Evolutionary conservation across 2,329 filamentous ascomycete genomes (phyloP).

Genomic region (Xylariaceae sp.): DNA sequence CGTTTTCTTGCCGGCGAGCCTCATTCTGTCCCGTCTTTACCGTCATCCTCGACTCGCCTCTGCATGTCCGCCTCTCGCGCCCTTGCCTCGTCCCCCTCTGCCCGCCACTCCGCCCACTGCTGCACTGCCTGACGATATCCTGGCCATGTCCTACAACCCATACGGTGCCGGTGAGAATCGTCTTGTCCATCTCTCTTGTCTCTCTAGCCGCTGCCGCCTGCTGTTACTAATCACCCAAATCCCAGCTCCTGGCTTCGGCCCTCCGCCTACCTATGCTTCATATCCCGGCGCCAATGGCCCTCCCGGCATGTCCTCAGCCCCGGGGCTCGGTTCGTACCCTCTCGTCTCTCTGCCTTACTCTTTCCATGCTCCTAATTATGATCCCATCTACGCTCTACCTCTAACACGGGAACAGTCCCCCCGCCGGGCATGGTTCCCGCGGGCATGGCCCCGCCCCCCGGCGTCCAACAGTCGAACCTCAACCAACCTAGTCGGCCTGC

Average conservation of each 20-base stretch:
- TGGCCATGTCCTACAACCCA: constrained; percentile 58
- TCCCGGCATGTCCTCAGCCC: constrained; percentile 72
- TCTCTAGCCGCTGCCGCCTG: neutral
- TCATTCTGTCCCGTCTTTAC: too few species aligned
- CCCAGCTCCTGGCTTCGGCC: constrained; percentile 64
- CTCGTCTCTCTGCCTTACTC: neutral
- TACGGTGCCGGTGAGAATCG: constrained; percentile 43
- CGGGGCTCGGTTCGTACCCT: constrained; percentile 69
- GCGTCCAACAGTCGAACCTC: constrained; percentile 71
- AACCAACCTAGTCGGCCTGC: constrained; percentile 77
- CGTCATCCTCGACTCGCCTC: too few species aligned
- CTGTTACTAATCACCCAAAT: constrained; percentile 18
- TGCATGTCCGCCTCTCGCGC: too few species aligned
- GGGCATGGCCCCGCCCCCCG: constrained; percentile 75
- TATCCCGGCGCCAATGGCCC: constrained; percentile 61
- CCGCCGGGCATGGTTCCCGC: constrained; percentile 81
- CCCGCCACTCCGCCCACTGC: too few species aligned
- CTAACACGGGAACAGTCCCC: constrained; percentile 51
- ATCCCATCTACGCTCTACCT: constrained; percentile 12
- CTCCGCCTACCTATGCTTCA: constrained; percentile 69
- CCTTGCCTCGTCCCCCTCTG: too few species aligned
- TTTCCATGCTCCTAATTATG: neutral
- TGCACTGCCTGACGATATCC: neutral
- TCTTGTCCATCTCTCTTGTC: neutral
- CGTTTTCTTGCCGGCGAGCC: too few species aligned